Base-by-base conservation (phyloP, 2,329 filamentous ascomycete genomes). In the Chaetomiaceae sp. region DNA sequence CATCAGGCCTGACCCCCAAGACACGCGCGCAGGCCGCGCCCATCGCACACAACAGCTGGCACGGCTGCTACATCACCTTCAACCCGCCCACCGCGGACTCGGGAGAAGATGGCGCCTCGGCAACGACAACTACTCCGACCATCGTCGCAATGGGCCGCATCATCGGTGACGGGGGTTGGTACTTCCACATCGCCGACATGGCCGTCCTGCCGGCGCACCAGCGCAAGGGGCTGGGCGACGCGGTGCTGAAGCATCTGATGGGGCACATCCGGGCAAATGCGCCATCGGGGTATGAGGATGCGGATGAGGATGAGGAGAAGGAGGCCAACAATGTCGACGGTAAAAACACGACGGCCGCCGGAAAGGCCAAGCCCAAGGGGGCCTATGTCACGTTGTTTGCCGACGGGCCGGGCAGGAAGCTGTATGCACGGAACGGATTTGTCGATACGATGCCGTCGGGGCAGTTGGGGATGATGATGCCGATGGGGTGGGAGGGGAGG, bases 131-230 rank as follows among this genome's bases (percentile, higher is more conserved):
- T 3, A 25, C 31, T 3, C 23, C 20, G 5, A 35, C 12, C 12
- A 42, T 49, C 8, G 66, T 78, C 5, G 75, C 65, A 0, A 78
- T 78, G 75, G 75, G 74, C 43, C 70, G 76, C 17, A 65, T 78
- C 21, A 65, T 77, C 50, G 72, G 74, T 12, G 76, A 79, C 54
- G 75, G 75, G 6, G 71, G 70, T 5, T 74, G 75, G 65, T 77
- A 78, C 56, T 75, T 78, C 46, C 63, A 71, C 38, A 67, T 79
- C 44, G 70, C 70, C 17, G 75, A 79, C 57, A 73, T 79, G 62
- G 73, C 71, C 2, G 71, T 76, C n/a, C 64, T 74, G 40, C 72
- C 74, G 5, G 66, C 64, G 7, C 74, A 79, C 51, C 75, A 75
- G 54, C 68, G 71, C 10, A 68, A 66, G 44, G 75, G 76, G 0